Evolutionary conservation across 768 basidiomycete genomes (phyloP).

Genomic region (Hirschioporus abietinus): DNA sequence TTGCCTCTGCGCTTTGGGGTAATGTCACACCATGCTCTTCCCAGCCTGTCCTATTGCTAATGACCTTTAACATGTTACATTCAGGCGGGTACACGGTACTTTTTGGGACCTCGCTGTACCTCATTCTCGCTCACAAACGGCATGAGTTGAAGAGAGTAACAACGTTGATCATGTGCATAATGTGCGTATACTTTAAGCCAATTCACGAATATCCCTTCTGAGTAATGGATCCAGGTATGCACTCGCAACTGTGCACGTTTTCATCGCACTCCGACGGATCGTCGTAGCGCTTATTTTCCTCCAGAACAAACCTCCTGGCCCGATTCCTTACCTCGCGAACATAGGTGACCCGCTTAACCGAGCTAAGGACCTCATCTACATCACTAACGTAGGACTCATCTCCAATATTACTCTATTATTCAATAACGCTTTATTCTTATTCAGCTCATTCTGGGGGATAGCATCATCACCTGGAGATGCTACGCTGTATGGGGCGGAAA

Average conservation of each 20-base stretch:
- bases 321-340: conserved; percentile 11
- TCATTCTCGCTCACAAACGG: neutral
- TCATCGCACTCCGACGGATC: conserved; percentile 11
- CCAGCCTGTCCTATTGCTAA: too few species aligned
- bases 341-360: conserved; percentile 11
- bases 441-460: conserved; percentile 11
- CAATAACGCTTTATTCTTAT: neutral
- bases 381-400: conserved; percentile 9
- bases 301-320: conserved; percentile 9
- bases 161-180: neutral
- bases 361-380: conserved; percentile 14
- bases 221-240: conserved; percentile 2
- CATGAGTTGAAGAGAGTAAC: neutral
- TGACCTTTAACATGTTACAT: too few species aligned
- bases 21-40: too few species aligned
- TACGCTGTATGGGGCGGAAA: conserved; percentile 10
- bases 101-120: neutral
- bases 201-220: neutral
- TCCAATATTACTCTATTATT: neutral
- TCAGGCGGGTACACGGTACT: neutral
- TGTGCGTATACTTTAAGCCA: neutral
- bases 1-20: neutral
- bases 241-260: conserved; percentile 13
- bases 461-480: conserved; percentile 10
- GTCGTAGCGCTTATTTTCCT: conserved; percentile 11